Evolutionary conservation across 768 basidiomycete genomes (phyloP).

Genomic region (Clathrus columnatus): DNA sequence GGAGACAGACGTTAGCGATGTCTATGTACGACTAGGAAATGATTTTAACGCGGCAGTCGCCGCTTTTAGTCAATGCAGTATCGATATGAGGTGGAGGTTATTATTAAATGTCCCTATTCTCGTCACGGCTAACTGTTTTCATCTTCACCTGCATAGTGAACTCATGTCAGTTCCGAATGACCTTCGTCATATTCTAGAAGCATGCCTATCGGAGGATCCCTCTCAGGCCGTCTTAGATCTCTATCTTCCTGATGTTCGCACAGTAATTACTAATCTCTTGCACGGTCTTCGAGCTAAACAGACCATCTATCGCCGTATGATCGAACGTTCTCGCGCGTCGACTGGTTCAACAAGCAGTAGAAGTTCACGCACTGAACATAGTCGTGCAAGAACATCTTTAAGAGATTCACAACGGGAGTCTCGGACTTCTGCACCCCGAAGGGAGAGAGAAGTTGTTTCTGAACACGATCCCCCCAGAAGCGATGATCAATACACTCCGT

Average conservation of each 20-base stretch:
- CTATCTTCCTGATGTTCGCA: conserved; percentile 84
- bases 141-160: conserved; percentile 48
- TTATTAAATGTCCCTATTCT: not conserved
- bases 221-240: conserved; percentile 74
- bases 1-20: conserved; percentile 85
- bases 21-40: conserved; percentile 93
- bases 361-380: not conserved
- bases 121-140: not conserved
- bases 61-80: conserved; percentile 76
- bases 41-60: conserved; percentile 93
- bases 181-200: conserved; percentile 80
- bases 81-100: conserved; percentile 76
- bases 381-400: not conserved
- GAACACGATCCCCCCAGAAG: not conserved
- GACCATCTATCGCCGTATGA: conserved; percentile 70
- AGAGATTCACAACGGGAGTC: conserved; percentile 1
- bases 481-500: not conserved
- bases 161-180: conserved; percentile 82
- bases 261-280: conserved; percentile 87
- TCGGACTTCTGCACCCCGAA: not conserved
- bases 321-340: conserved; percentile 33
- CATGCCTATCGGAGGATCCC: conserved; percentile 87
- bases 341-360: conserved; percentile 2
- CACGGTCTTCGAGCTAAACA: conserved; percentile 92
- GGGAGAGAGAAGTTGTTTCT: not conserved